Evolutionary conservation across 345 rosid genomes (phyloP).

Genomic region (Syzygium oleosum): DNA sequence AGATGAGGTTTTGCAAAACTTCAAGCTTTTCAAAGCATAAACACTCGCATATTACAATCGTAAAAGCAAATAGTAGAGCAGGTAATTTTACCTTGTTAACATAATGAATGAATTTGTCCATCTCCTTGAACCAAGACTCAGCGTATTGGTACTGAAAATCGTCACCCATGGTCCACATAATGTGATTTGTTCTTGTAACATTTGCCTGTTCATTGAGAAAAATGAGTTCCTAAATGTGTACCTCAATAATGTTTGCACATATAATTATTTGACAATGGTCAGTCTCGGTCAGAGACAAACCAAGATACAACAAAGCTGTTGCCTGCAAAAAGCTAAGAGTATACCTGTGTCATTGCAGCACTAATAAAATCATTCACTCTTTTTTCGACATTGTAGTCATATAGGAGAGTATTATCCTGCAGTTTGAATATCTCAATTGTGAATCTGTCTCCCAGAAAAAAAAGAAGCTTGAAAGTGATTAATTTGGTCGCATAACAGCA

Average conservation of each 20-base stretch:
- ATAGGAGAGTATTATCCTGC: slow-evolving; percentile 60
- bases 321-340: background rate
- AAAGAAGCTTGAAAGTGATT: background rate
- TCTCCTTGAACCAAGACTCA: slow-evolving; percentile 89
- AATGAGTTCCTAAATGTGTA: background rate
- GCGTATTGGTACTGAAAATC: slow-evolving; percentile 93
- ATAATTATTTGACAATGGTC: background rate
- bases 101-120: slow-evolving; percentile 82
- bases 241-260: background rate
- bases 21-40: background rate
- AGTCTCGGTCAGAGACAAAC: background rate
- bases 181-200: slow-evolving; percentile 69
- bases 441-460: background rate
- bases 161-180: slow-evolving; percentile 99
- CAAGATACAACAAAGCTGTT: background rate
- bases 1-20: background rate
- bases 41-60: background rate
- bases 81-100: slow-evolving; percentile 62
- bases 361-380: slow-evolving; percentile 49
- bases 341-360: slow-evolving; percentile 67
- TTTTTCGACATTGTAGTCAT: slow-evolving; percentile 52
- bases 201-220: slow-evolving; percentile 37
- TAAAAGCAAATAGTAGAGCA: background rate
- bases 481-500: background rate
- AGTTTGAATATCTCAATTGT: background rate